These are phyloP conservation scores for Sambucus nigra DNA, from an alignment of 129 eudicot species.

Conservation along the genomic window DNA sequence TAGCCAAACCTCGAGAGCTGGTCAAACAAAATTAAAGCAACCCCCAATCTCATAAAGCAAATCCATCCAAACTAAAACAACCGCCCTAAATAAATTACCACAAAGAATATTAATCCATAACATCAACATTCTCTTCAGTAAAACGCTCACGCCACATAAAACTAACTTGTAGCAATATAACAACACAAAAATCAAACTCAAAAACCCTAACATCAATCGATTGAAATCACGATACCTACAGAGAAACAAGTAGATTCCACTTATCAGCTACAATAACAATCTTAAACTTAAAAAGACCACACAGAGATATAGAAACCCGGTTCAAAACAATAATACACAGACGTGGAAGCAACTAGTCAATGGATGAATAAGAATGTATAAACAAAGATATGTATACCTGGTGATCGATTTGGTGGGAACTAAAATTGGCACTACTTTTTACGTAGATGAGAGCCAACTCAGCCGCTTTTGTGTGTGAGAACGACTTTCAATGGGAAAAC, in stretches of 20 bases:
- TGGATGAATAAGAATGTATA: not conserved
- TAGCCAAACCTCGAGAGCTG: too few relatives aligned
- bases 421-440: not conserved
- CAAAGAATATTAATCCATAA: not conserved
- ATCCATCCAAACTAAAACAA: not conserved
- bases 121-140: not conserved
- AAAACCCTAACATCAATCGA: conserved; percentile 5
- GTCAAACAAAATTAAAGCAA: too few relatives aligned
- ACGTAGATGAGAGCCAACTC: not conserved
- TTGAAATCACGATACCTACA: not conserved
- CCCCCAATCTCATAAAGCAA: not conserved
- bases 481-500: conserved; percentile 1
- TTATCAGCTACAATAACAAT: conserved; percentile 1
- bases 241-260: not conserved
- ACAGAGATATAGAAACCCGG: not conserved
- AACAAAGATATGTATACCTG: not conserved
- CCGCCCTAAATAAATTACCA: not conserved
- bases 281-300: not conserved
- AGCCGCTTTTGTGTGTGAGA: not conserved
- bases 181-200: not conserved
- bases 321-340: not conserved
- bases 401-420: conserved; percentile 2
- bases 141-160: not conserved
- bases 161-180: not conserved
- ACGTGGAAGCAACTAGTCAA: not conserved